Evolutionary conservation across 2,329 filamentous ascomycete species (phyloP).

Genomic region (Aspergillus pseudotamarii): DNA sequence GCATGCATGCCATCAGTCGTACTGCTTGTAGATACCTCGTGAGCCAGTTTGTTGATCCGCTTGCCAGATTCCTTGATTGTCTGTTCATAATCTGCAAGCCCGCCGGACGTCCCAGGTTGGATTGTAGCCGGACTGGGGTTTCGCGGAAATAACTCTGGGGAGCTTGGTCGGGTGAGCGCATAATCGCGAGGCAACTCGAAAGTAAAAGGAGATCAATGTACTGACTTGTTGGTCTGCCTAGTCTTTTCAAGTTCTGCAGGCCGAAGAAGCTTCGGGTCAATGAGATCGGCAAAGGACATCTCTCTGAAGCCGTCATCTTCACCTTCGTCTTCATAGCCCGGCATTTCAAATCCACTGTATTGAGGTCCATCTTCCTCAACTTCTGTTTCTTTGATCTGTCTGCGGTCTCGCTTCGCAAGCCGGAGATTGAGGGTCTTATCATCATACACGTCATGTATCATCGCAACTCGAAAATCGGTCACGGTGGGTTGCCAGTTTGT

Average conservation of each 20-base stretch:
- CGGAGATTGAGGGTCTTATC: slow-evolving; percentile 61
- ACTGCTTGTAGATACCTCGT: neutral
- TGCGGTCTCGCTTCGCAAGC: slow-evolving; percentile 70
- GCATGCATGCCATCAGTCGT: neutral
- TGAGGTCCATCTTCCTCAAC: slow-evolving; percentile 66
- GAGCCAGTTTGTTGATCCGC: neutral
- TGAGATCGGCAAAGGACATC: slow-evolving; percentile 64
- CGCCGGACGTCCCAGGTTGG: slow-evolving; percentile 1
- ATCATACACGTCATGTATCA: slow-evolving; percentile 61
- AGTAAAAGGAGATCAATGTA: slow-evolving; percentile 35
- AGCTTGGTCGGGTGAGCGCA: slow-evolving; percentile 36
- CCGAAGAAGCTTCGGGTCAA: slow-evolving; percentile 68
- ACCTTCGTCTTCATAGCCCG: slow-evolving; percentile 59
- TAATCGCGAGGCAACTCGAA: slow-evolving; percentile 21
- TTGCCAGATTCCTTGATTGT: neutral
- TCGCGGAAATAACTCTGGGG: slow-evolving; percentile 28
- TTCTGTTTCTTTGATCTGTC: slow-evolving; percentile 51
- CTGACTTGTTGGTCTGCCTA: slow-evolving; percentile 42
- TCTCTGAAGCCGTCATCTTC: slow-evolving; percentile 64
- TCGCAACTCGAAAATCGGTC: slow-evolving; percentile 64
- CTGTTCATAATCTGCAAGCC: slow-evolving; percentile 5
- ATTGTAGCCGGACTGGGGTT: slow-evolving; percentile 17
- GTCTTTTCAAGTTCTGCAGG: slow-evolving; percentile 37
- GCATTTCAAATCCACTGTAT: slow-evolving; percentile 78
- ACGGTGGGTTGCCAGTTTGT: slow-evolving; percentile 52